These are phyloP conservation scores for Corchorus olitorius DNA, from an alignment of 345 rosid species.

Conservation along the genomic window DNA sequence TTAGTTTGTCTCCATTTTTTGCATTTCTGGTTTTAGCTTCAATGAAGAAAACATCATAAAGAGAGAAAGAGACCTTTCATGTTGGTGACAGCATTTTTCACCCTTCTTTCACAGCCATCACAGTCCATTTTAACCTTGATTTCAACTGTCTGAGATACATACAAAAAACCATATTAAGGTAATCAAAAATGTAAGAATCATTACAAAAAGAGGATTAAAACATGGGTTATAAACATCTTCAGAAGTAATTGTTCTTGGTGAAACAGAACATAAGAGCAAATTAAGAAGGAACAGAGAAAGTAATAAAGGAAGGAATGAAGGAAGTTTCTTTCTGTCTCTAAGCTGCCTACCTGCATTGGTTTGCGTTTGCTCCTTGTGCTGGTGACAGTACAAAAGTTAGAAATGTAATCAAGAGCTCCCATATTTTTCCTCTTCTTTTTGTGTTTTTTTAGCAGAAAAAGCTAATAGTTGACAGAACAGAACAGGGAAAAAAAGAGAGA, in stretches of 20 bases:
- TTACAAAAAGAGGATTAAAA: not conserved
- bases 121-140: constrained; percentile 98
- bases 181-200: not conserved
- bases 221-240: not conserved
- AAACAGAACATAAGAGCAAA: not conserved
- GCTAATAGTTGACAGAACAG: constrained; percentile 4
- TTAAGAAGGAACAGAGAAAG: constrained; percentile 20
- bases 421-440: constrained; percentile 46
- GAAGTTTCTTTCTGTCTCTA: not conserved
- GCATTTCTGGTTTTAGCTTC: not conserved
- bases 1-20: no score
- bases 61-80: constrained; percentile 60
- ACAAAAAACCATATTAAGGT: not conserved
- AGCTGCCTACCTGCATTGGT: constrained; percentile 78
- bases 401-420: constrained; percentile 91
- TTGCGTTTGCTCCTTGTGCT: constrained; percentile 72
- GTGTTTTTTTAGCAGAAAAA: constrained; percentile 31
- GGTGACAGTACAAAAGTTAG: constrained; percentile 77
- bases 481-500: constrained; percentile 7
- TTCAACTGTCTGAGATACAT: constrained; percentile 71
- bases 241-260: not conserved
- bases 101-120: constrained; percentile 96
- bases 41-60: not conserved
- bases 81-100: constrained; percentile 63
- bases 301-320: not conserved